Conservation (phyloP, 495 filamentous ascomycete genomes). For the Hypoxylon trugodes region DNA sequence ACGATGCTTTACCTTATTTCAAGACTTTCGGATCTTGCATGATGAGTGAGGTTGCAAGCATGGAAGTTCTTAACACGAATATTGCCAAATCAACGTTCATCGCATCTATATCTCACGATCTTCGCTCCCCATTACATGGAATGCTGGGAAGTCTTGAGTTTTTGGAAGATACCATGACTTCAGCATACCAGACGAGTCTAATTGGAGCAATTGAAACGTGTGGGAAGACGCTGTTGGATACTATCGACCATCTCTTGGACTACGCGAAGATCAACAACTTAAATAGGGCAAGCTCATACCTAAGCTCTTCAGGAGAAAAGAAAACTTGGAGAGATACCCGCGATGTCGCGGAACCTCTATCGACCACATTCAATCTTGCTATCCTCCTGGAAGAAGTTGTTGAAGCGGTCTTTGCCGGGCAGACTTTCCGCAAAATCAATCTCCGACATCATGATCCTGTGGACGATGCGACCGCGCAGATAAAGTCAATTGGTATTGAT, state of each 20-base stretch:
- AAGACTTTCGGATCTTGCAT: constrained; percentile 67
- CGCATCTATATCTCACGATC: constrained; percentile 77
- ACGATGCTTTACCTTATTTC: constrained; percentile 54
- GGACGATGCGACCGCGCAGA: constrained; percentile 16
- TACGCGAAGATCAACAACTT: constrained; percentile 72
- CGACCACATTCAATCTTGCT: constrained; percentile 48
- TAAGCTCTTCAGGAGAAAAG: background rate
- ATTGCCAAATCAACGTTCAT: constrained; percentile 74
- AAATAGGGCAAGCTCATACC: constrained; percentile 15
- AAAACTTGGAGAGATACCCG: constrained; percentile 6
- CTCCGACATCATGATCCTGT: constrained; percentile 31
- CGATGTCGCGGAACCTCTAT: background rate
- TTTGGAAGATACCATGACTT: constrained; percentile 62
- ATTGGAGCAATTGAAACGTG: constrained; percentile 79
- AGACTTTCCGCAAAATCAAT: constrained; percentile 39
- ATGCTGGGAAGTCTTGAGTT: constrained; percentile 79
- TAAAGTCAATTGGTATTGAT: constrained; percentile 18
- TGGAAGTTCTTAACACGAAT: constrained; percentile 53
- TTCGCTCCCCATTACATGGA: constrained; percentile 79
- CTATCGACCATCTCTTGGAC: constrained; percentile 76
- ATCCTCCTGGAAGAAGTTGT: constrained; percentile 66
- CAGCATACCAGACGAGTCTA: constrained; percentile 66
- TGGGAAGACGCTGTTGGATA: constrained; percentile 78
- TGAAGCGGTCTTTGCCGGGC: constrained; percentile 66
- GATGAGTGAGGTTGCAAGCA: constrained; percentile 66